Evolutionary conservation across 139 green algal genomes (phyloP).

Genomic region (Chlamydomonas sp.): DNA sequence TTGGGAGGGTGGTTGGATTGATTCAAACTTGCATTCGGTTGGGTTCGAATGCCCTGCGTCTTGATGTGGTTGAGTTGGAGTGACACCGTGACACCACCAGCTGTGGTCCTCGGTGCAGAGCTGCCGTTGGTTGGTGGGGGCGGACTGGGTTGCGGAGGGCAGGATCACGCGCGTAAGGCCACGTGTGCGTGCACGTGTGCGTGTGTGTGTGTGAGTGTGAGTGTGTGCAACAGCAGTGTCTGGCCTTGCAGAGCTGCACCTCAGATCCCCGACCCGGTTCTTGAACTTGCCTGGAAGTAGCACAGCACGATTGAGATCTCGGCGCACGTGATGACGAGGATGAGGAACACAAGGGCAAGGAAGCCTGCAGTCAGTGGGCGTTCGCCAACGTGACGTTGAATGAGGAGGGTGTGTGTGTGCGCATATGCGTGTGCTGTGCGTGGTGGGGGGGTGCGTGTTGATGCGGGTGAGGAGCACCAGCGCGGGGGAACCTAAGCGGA

Average conservation of each 20-base stretch:
- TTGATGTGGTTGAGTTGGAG: not conserved
- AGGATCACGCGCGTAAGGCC: too few species aligned
- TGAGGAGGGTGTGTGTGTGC: constrained; percentile 53
- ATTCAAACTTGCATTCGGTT: too few species aligned
- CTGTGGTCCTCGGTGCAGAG: constrained; percentile 77
- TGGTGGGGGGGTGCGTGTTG: not conserved
- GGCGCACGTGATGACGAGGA: constrained; percentile 93
- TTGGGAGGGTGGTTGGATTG: not conserved
- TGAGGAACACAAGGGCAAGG: constrained; percentile 93
- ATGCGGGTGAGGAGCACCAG: not conserved
- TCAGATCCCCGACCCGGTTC: too few species aligned
- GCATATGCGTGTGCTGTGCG: not conserved
- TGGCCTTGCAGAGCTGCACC: too few species aligned
- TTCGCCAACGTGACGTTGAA: not conserved
- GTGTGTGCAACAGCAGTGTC: too few species aligned
- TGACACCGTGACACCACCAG: constrained; percentile 17
- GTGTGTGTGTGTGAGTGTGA: too few species aligned
- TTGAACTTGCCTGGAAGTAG: constrained; percentile 82
- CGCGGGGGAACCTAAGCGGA: too few species aligned
- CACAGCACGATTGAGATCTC: constrained; percentile 98
- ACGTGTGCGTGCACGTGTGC: too few species aligned
- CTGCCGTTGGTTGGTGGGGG: too few species aligned
- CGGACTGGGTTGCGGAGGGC: too few species aligned
- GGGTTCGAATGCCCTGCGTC: too few species aligned
- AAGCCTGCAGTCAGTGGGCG: constrained; percentile 77